Evolutionary conservation across 495 filamentous ascomycete species (phyloP).

Genomic region (Tuber aestivum): DNA sequence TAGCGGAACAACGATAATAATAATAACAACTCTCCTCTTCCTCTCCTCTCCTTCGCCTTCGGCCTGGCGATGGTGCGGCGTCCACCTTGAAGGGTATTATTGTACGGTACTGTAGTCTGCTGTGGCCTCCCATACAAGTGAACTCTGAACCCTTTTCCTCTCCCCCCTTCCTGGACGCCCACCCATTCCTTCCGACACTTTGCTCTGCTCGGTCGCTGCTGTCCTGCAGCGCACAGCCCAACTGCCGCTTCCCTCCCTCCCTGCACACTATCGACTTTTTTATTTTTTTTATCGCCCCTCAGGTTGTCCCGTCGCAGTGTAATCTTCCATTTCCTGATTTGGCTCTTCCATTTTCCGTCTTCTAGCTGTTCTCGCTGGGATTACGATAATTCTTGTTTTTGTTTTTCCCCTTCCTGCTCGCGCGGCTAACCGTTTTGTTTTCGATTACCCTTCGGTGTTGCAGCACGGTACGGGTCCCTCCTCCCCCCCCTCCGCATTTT

Average conservation of each 20-base stretch:
- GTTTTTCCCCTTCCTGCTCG: not conserved
- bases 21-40: not conserved
- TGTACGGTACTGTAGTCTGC: too few species aligned
- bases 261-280: not conserved
- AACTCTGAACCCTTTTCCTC: not conserved
- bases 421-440: slow-evolving; percentile 1
- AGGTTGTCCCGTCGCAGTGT: not conserved
- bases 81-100: too few species aligned
- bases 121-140: too few species aligned
- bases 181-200: not conserved
- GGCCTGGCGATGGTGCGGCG: not conserved
- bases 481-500: not conserved
- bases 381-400: not conserved
- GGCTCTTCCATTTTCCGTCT: not conserved
- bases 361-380: not conserved
- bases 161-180: not conserved
- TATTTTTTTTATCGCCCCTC: not conserved
- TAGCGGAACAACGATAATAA: too few species aligned
- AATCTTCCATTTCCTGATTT: not conserved
- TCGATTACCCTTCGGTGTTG: slow-evolving; percentile 1
- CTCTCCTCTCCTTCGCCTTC: not conserved
- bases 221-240: slow-evolving; percentile 1
- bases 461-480: slow-evolving; percentile 8
- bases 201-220: not conserved
- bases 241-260: not conserved